Evolutionary conservation across 1,284 basidiomycete genomes (phyloP).

Genomic region (Pulchroboletus neoregius): DNA sequence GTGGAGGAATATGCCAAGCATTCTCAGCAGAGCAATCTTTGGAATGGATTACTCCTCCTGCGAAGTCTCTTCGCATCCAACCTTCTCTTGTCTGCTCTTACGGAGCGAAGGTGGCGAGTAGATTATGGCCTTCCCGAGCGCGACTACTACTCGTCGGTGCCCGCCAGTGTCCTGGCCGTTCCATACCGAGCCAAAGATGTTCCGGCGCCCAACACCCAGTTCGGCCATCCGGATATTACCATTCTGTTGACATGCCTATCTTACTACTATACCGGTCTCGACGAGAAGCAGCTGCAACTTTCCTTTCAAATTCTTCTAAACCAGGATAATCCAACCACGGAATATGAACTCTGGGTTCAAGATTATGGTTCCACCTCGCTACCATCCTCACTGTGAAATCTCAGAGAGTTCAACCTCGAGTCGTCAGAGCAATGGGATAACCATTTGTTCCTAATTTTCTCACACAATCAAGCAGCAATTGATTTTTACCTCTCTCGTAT

Average conservation of each 20-base stretch:
- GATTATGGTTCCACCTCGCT: slow-evolving; percentile 10
- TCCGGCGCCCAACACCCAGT: neutral
- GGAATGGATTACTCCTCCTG: neutral
- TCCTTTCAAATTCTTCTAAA: slow-evolving; percentile 40
- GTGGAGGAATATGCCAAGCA: neutral
- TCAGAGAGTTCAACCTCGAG: slow-evolving; percentile 40
- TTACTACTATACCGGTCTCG: slow-evolving; percentile 44
- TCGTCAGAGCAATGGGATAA: slow-evolving; percentile 35
- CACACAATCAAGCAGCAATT: slow-evolving; percentile 37
- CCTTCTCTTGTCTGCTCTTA: neutral
- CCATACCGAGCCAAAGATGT: neutral
- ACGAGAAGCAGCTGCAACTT: slow-evolving; percentile 32
- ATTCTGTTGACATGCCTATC: neutral
- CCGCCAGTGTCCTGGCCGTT: too few relatives aligned
- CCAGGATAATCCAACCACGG: slow-evolving; percentile 39
- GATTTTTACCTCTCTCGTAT: slow-evolving; percentile 44
- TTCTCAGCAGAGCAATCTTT: neutral
- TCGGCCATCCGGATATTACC: neutral
- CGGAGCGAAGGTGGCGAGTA: neutral
- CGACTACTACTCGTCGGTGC: too few relatives aligned
- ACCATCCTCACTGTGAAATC: slow-evolving; percentile 28
- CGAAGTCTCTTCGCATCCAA: neutral
- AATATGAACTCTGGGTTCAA: slow-evolving; percentile 43
- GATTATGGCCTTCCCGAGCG: slow-evolving; percentile 1
- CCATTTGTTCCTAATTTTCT: slow-evolving; percentile 35